phyloP scores from a whole-genome alignment of 768 basidiomycete species.

The Suillus occidentalis region DNA sequence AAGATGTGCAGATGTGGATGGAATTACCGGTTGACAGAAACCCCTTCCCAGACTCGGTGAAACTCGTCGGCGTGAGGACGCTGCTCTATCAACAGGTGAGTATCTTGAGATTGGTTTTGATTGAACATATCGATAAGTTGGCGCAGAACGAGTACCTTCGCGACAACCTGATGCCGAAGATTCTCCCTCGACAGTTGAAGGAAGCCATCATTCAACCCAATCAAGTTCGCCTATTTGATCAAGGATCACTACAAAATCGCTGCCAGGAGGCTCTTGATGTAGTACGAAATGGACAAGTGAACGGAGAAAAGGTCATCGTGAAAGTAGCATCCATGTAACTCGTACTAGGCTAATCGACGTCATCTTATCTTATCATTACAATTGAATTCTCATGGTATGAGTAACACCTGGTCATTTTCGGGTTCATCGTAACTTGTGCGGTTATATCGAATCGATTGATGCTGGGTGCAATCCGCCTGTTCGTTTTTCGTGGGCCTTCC shows the following conservation, averaged over 20 bases:
- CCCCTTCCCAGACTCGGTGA: conserved; percentile 38
- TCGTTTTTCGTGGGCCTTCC: too few relatives aligned
- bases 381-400: background rate
- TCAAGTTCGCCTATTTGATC: conserved; percentile 39
- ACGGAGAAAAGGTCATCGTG: conserved; percentile 51
- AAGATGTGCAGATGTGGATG: conserved; percentile 25
- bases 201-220: conserved; percentile 42
- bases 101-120: background rate
- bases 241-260: conserved; percentile 44
- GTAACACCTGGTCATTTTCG: background rate
- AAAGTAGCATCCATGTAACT: conserved; percentile 24
- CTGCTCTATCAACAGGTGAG: conserved; percentile 43
- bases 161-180: conserved; percentile 45
- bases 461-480: background rate
- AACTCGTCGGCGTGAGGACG: conserved; percentile 40
- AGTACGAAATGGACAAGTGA: conserved; percentile 46
- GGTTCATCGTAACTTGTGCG: background rate
- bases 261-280: conserved; percentile 42
- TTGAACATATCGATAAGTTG: conserved; percentile 2
- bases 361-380: background rate
- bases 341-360: background rate
- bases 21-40: conserved; percentile 36
- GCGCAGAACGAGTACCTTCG: conserved; percentile 41
- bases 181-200: conserved; percentile 43
- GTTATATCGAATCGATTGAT: background rate